Conservation (phyloP, 208 protist genomes). For the Acanthamoeba castellanii region DNA sequence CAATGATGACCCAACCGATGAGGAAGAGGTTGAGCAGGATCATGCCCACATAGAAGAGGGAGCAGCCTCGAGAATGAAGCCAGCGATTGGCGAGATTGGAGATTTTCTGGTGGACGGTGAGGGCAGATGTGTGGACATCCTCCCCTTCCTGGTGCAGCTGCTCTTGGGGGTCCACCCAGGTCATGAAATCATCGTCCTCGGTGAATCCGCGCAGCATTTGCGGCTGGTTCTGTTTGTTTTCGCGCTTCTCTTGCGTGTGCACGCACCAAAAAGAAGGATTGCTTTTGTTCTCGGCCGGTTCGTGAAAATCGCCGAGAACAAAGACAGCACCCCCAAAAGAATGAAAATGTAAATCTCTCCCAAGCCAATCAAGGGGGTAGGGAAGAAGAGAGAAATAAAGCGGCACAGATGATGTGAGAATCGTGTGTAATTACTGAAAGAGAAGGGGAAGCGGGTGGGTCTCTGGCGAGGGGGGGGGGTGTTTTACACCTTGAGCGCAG, state of each 20-base stretch:
- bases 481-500: constrained; percentile 59
- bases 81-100: constrained; percentile 25
- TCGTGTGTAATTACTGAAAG: no score
- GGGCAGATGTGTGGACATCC: not conserved
- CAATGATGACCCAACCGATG: constrained; percentile 21
- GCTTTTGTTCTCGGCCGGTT: no score
- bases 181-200: constrained; percentile 21
- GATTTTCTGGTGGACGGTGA: constrained; percentile 22
- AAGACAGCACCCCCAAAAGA: no score
- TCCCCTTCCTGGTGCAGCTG: not conserved
- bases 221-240: not conserved
- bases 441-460: no score
- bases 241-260: no score
- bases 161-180: not conserved
- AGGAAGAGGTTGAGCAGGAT: constrained; percentile 70
- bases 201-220: not conserved
- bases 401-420: no score
- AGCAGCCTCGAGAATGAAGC: constrained; percentile 5
- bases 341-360: no score
- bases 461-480: no score
- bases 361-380: no score
- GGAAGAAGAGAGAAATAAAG: no score
- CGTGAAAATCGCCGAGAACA: no score
- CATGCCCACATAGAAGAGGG: constrained; percentile 70
- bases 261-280: no score